These are phyloP conservation scores for Cryptosporidium ubiquitum DNA, from an alignment of 169 alveolate species.

Conservation along the genomic window DNA sequence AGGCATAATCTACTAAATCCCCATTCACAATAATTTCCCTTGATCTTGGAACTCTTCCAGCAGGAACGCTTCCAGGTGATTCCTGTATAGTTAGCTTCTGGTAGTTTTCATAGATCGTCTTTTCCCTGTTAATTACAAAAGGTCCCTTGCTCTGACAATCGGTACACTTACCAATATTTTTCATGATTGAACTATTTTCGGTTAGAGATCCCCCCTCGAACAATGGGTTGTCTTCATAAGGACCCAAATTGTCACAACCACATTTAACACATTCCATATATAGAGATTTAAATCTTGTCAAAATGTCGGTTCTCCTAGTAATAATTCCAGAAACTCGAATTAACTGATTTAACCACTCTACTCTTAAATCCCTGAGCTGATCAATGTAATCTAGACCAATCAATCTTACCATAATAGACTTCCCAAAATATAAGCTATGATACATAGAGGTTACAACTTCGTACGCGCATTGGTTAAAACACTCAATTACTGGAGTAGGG, in stretches of 20 bases:
- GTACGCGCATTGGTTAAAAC: slow-evolving; percentile 73
- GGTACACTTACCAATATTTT: slow-evolving; percentile 90
- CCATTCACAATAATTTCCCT: slow-evolving; percentile 95
- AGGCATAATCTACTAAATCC: slow-evolving; percentile 96
- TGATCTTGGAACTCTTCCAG: slow-evolving; percentile 99
- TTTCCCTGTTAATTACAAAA: slow-evolving; percentile 88
- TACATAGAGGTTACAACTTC: slow-evolving; percentile 85
- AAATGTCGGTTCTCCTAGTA: slow-evolving; percentile 93
- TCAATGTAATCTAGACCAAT: slow-evolving; percentile 86
- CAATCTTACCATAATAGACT: slow-evolving; percentile 81
- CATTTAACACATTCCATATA: slow-evolving; percentile 88
- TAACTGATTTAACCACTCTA: slow-evolving; percentile 92
- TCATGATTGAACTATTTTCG: slow-evolving; percentile 83
- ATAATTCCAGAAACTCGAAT: slow-evolving; percentile 93
- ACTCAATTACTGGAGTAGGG: slow-evolving; percentile 76
- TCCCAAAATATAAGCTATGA: slow-evolving; percentile 85
- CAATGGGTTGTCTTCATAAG: slow-evolving; percentile 56
- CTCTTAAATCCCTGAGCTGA: slow-evolving; percentile 91
- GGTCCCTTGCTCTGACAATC: slow-evolving; percentile 92
- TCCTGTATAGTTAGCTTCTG: slow-evolving; percentile 97
- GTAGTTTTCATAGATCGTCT: slow-evolving; percentile 94
- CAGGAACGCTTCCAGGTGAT: slow-evolving; percentile 97
- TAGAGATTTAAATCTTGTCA: slow-evolving; percentile 91
- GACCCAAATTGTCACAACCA: slow-evolving; percentile 78
- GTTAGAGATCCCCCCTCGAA: slow-evolving; percentile 63